A percentile compares a stretch with the other conserved stretches of the same genome.
phyloP scores from a whole-genome alignment of 2,329 filamentous ascomycete genomes.

The Venturiaceae sp. region DNA sequence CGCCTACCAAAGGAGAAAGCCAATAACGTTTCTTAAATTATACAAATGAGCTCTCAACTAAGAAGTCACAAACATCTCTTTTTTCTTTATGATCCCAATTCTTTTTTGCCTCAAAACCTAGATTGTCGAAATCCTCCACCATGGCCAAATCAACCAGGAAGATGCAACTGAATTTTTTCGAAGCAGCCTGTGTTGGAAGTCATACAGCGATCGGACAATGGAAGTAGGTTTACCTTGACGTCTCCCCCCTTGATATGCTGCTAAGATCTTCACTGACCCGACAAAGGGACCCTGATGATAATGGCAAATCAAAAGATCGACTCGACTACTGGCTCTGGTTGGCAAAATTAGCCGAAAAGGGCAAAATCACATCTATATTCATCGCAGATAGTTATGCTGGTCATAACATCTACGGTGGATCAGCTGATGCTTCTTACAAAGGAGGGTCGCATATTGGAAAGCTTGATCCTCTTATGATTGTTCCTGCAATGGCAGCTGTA shows the following conservation, averaged over 20 bases:
- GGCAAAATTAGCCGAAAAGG: constrained; percentile 4
- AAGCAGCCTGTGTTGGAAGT: background rate
- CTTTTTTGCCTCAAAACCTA: background rate
- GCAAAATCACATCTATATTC: constrained; percentile 8
- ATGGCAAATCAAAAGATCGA: constrained; percentile 6
- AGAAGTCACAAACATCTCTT: background rate
- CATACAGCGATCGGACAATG: background rate
- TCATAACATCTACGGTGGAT: constrained; percentile 5
- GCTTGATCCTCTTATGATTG: constrained; percentile 5
- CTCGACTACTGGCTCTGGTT: constrained; percentile 8
- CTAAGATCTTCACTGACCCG: constrained; percentile 11
- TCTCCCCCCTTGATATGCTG: constrained; percentile 7
- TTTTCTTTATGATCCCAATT: background rate
- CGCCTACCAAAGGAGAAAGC: background rate
- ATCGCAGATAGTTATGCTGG: constrained; percentile 5
- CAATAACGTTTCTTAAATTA: background rate
- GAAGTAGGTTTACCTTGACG: background rate
- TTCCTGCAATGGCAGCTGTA: constrained; percentile 28
- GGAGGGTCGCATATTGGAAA: background rate
- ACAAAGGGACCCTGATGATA: constrained; percentile 8
- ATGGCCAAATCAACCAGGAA: background rate
- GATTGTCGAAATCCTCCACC: background rate
- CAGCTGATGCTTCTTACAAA: constrained; percentile 2
- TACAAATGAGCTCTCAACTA: background rate
- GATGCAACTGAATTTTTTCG: background rate